Evolutionary conservation across 768 basidiomycete species (phyloP).

Genomic region (Saitozyma sp.): DNA sequence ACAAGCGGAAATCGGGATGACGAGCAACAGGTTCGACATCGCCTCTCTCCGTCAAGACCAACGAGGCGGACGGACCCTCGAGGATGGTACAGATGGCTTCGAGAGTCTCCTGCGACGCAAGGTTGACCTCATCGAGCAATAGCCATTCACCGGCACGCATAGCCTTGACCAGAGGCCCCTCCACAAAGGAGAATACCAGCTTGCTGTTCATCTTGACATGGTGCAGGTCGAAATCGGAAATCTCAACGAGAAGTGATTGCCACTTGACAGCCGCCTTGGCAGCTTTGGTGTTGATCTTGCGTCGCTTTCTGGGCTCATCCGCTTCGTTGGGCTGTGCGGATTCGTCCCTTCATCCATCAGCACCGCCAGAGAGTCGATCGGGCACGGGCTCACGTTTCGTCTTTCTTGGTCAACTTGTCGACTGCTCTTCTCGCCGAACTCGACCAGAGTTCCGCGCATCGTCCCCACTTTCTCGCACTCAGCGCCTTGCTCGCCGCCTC

Average conservation of each 20-base stretch:
- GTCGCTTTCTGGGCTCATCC: constrained; percentile 66
- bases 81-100: constrained; percentile 89
- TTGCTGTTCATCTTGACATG: constrained; percentile 81
- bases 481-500: constrained; percentile 78
- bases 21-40: constrained; percentile 84
- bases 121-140: constrained; percentile 91
- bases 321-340: constrained; percentile 1
- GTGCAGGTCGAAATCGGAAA: constrained; percentile 80
- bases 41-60: constrained; percentile 90
- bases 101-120: constrained; percentile 89
- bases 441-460: constrained; percentile 77
- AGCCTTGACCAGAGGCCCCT: constrained; percentile 92
- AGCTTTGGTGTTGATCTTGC: constrained; percentile 61
- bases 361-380: too few relatives aligned
- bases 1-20: constrained; percentile 92
- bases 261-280: constrained; percentile 57
- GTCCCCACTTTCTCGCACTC: constrained; percentile 78
- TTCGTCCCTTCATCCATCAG: too few relatives aligned
- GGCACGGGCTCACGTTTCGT: constrained; percentile 17
- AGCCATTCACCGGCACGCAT: constrained; percentile 89
- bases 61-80: constrained; percentile 78
- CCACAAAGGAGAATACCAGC: constrained; percentile 91
- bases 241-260: constrained; percentile 66
- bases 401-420: constrained; percentile 57
- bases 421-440: constrained; percentile 47